Conservation (phyloP, 2,329 filamentous ascomycete species). For the Fusarium sp. region DNA sequence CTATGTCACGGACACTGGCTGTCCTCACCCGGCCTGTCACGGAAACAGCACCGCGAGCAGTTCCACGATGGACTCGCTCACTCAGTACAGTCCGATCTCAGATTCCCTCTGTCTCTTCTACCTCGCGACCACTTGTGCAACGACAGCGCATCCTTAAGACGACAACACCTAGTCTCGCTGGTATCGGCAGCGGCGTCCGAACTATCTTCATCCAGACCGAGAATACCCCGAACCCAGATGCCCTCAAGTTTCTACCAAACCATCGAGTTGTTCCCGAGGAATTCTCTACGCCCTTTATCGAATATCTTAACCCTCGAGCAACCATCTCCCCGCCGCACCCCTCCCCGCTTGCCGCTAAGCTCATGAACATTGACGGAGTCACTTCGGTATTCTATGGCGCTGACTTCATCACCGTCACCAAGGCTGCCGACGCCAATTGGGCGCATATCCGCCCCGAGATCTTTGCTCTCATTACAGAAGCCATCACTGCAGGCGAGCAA, state of each 20-base stretch:
- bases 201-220: constrained; percentile 99
- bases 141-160: constrained; percentile 24
- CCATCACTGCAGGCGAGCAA: constrained; percentile 83
- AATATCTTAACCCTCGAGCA: constrained; percentile 89
- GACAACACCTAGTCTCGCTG: constrained; percentile 39
- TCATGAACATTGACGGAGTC: constrained; percentile 96
- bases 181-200: constrained; percentile 60
- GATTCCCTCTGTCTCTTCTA: constrained; percentile 34
- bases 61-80: constrained; percentile 46
- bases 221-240: constrained; percentile 92
- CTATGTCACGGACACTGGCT: constrained; percentile 43
- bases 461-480: constrained; percentile 94
- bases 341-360: constrained; percentile 87
- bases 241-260: constrained; percentile 95
- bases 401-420: constrained; percentile 98
- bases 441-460: constrained; percentile 95
- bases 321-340: constrained; percentile 90
- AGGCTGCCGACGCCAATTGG: constrained; percentile 89
- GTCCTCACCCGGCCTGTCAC: constrained; percentile 39
- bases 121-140: constrained; percentile 39
- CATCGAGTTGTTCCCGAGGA: constrained; percentile 82
- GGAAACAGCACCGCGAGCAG: constrained; percentile 37
- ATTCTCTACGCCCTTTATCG: constrained; percentile 81
- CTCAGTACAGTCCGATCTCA: constrained; percentile 44
- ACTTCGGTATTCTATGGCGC: constrained; percentile 92